A percentile compares a stretch with the other conserved stretches of the same genome.
Evolutionary conservation across 495 filamentous ascomycete genomes (phyloP).

Genomic region (Chaetomium cochliodes): DNA sequence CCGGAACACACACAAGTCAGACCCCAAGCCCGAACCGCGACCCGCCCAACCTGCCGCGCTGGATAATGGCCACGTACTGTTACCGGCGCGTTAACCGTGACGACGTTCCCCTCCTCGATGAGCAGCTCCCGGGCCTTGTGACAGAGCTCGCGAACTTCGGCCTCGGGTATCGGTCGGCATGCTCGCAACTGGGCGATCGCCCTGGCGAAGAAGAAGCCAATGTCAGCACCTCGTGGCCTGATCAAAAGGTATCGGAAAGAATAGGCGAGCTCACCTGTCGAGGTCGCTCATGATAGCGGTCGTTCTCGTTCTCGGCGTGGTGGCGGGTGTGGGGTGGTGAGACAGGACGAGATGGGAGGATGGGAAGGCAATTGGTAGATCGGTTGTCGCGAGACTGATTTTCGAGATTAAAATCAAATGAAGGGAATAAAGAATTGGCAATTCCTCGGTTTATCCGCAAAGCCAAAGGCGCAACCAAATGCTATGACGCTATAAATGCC

Average conservation of each 20-base stretch:
- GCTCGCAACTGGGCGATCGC: slow-evolving; percentile 91
- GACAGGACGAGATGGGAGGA: not conserved
- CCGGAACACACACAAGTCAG: not conserved
- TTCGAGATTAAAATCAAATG: not conserved
- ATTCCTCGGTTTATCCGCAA: not conserved
- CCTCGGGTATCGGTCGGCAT: slow-evolving; percentile 94
- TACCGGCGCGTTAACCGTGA: slow-evolving; percentile 91
- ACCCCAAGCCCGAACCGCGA: not conserved
- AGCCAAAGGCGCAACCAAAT: not conserved
- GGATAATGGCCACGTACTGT: slow-evolving; percentile 54
- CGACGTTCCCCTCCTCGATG: slow-evolving; percentile 97
- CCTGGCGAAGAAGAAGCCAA: slow-evolving; percentile 45
- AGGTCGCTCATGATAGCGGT: slow-evolving; percentile 34
- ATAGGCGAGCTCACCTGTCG: slow-evolving; percentile 28
- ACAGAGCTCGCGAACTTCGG: slow-evolving; percentile 91
- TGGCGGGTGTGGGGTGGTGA: not conserved
- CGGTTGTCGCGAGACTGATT: not conserved
- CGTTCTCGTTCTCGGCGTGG: not conserved
- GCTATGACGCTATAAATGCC: not conserved
- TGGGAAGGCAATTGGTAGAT: not conserved
- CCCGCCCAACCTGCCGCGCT: not conserved
- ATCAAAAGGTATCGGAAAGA: not conserved
- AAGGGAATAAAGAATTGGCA: not conserved
- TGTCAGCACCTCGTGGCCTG: not conserved
- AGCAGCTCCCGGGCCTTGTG: slow-evolving; percentile 96